Percentiles rank a stretch among this genome's conserved stretches.
These are phyloP conservation scores for Yarrowia sp. DNA, from an alignment of 805 yeast genomes.

Conservation along the genomic window DNA sequence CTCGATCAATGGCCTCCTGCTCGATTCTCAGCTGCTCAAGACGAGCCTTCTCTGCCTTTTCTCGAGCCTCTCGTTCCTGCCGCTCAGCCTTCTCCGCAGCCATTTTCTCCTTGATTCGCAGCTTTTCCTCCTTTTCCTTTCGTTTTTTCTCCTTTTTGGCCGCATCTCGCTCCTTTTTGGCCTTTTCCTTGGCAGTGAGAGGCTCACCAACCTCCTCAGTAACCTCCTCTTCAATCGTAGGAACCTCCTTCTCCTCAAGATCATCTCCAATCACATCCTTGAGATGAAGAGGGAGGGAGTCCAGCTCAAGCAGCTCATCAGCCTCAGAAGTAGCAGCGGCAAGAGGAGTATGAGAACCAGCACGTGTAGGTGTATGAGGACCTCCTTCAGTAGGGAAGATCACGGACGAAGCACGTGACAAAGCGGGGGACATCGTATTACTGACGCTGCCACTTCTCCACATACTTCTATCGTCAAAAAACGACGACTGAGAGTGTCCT, in stretches of 20 bases:
- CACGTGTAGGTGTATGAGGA: constrained; percentile 15
- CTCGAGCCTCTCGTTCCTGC: constrained; percentile 14
- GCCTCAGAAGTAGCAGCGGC: not conserved
- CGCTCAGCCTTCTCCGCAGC: constrained; percentile 25
- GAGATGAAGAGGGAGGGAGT: constrained; percentile 16
- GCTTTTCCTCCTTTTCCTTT: constrained; percentile 22
- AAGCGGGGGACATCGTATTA: constrained; percentile 17
- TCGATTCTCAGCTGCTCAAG: constrained; percentile 22
- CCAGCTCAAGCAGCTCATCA: constrained; percentile 14
- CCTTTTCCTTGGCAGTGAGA: not conserved
- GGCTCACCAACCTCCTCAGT: not conserved
- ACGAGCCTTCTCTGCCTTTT: constrained; percentile 24
- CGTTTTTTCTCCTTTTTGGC: constrained; percentile 26
- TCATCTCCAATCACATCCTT: constrained; percentile 22
- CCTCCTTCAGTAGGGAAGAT: constrained; percentile 24
- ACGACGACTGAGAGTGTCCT: constrained; percentile 17
- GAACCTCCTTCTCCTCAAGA: constrained; percentile 2
- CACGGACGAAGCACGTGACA: constrained; percentile 19
- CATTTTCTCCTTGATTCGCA: constrained; percentile 8
- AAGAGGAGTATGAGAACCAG: constrained; percentile 15
- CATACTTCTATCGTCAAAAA: constrained; percentile 21
- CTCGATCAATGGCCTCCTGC: constrained; percentile 20
- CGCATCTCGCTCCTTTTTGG: constrained; percentile 10
- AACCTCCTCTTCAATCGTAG: not conserved
- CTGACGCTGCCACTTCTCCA: constrained; percentile 18